Evolutionary conservation across 345 rosid genomes (phyloP), one percentile per base, ranked within the genome.

Genomic region (Lepidium didymum): DNA sequence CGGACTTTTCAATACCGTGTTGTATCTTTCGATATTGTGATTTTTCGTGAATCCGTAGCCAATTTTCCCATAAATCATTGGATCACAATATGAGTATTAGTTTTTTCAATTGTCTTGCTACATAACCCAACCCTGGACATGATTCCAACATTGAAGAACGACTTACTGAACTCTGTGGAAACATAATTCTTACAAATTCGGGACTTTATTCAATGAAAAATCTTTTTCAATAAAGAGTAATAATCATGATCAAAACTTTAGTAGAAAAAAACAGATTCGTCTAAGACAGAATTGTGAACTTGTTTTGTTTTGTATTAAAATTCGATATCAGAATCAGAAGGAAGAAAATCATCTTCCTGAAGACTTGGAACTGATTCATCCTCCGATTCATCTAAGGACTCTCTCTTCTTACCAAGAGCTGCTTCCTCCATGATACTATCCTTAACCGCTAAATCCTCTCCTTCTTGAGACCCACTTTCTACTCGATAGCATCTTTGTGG

Each of bases 271-370:
- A 60, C 2, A 19, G 21, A 53, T 25, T 45, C 13, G 34, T 1
- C 4, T 5, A 62, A 35, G 14, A 31, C 47, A 11, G 49, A 44
- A 16, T 3, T 16, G 42, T 62, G 23, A 36, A 45, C 37, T 29
- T 51, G 19, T 46, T 21, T 72, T 13, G 34, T 7, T 27, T 67
- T 49, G 35, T 36, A 15, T 37, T 67, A 74, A 25, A 65, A 75
- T 53, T 68, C 78, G 15, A 13, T 47, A 37, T 75, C 78, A 55
- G 78, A 75, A 62, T 62, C 78, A 40, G 78, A 75, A 47, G 52
- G 68, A 29, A 62, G 12, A 56, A 31, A 68, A 47, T 75, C 78
- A 54, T 15, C 61, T 10, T 23, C 25, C 54, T 56, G 8, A 14
- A 75, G 47, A 56, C 70, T 75, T 3, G 70, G 78, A 62, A 63